Evolutionary conservation across 192 early-diverging fungal species (phyloP), one percentile per base, ranked within the genome.

Genomic region (Coemansia umbellata): DNA sequence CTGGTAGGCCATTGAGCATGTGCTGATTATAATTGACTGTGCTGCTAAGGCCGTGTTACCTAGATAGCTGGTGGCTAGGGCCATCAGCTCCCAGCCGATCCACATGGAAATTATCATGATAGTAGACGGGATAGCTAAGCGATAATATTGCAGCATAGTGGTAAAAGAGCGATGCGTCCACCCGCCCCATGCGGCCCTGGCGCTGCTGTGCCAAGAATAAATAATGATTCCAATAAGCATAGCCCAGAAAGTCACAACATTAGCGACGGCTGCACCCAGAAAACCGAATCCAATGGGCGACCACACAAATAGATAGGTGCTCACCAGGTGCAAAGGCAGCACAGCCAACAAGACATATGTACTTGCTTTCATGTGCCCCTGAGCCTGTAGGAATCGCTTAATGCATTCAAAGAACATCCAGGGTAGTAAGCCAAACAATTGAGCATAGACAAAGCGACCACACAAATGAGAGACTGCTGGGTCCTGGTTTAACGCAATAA

Each of bases 321-420:
- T 60, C 31, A 48, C 17, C n/a, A 55, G 8, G 35, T 73, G 69
- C 8, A 73, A 6, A 2, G 69, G 69, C n/a, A 63, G 27, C 4
- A 60, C 63, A 1, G 51, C 23, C 0, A 40, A 22, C 53, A 64
- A 48, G 5, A 73, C 59, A 45, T 40, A 58, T 2, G 69, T 66
- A 17, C 77, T 77, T 0, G 91, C 91, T 26, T 85, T 77, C 94
- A 97, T 94, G 55, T 87, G 85, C 45, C 90, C 91, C 74, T 97
- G 94, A 0, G 87, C 84, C 66, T 94, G 89, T 14, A 93, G 66
- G 58, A 81, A 95, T 26, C 89, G 78, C 55, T 91, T 87, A 21
- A 91, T 63, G 53, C 87, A 88, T 52, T 95, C 92, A 78, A 87
- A 87, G 10, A 84, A 76, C 49, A 97, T 53, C 51, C 74, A 79